Percentiles rank a stretch among this genome's conserved stretches.
phyloP scores from a whole-genome alignment of 306 rosid genomes.

The Cucumis cinereus region DNA sequence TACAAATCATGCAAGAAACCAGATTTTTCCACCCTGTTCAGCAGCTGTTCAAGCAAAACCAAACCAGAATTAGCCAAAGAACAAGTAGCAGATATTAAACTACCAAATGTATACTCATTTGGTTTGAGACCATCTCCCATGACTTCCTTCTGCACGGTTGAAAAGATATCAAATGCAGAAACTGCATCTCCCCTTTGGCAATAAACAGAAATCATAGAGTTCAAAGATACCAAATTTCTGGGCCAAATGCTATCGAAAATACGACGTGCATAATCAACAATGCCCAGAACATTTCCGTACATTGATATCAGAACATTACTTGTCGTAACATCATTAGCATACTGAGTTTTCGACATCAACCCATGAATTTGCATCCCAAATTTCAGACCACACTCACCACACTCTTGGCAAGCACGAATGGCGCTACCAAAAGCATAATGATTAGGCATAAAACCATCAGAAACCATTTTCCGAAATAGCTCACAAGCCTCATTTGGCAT shows the following conservation, averaged over 20 bases:
- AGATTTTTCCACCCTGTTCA: conserved; percentile 43
- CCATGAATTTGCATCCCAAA: conserved; percentile 71
- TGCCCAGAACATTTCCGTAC: conserved; percentile 52
- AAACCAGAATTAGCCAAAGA: conserved; percentile 30
- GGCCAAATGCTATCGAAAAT: conserved; percentile 40
- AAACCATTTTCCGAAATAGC: conserved; percentile 42
- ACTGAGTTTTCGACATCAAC: conserved; percentile 35
- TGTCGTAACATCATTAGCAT: conserved; percentile 36
- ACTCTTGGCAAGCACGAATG: conserved; percentile 66
- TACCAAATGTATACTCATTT: conserved; percentile 69
- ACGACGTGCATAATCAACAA: conserved; percentile 39
- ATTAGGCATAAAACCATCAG: conserved; percentile 37
- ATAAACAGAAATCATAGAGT: conserved; percentile 68
- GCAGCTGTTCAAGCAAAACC: conserved; percentile 53
- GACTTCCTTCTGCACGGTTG: conserved; percentile 42
- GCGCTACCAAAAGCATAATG: conserved; percentile 61
- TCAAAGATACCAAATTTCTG: conserved; percentile 59
- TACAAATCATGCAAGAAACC: conserved; percentile 53
- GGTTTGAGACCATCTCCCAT: conserved; percentile 29
- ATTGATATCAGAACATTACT: conserved; percentile 66
- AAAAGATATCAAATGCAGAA: conserved; percentile 50
- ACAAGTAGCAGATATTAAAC: conserved; percentile 56
- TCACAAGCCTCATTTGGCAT: conserved; percentile 49
- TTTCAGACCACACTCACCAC: conserved; percentile 26
- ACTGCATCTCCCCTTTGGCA: conserved; percentile 51